These are phyloP conservation scores for Setaria italica DNA, from an alignment of 202 grass and related monocot species.

Conservation along the genomic window DNA sequence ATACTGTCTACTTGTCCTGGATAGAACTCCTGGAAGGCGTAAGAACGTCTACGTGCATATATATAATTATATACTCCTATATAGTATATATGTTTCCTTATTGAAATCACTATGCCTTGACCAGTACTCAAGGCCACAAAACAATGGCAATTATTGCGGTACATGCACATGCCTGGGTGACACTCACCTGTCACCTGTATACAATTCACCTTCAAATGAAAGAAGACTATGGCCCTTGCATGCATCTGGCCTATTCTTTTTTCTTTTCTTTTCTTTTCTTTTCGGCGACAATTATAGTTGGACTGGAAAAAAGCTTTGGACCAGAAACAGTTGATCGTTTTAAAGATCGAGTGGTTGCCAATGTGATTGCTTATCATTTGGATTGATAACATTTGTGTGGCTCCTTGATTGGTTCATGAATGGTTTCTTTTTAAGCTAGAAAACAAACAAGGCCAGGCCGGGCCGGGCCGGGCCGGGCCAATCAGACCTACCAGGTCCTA, in stretches of 20 bases:
- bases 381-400: conserved; percentile 16
- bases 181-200: conserved; percentile 34
- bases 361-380: conserved; percentile 9
- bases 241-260: conserved; percentile 26
- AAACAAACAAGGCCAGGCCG: background rate
- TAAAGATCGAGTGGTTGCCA: background rate
- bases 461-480: background rate
- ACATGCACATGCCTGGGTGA: conserved; percentile 53
- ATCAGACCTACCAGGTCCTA: background rate
- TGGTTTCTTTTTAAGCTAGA: background rate
- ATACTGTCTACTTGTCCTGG: conserved; percentile 10
- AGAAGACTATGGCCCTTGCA: conserved; percentile 39
- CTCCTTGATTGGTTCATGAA: background rate
- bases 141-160: conserved; percentile 50
- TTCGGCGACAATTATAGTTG: background rate
- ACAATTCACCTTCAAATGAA: conserved; percentile 36
- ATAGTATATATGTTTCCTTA: background rate
- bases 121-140: conserved; percentile 5
- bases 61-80: background rate
- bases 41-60: background rate
- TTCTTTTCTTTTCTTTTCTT: background rate
- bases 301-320: conserved; percentile 16
- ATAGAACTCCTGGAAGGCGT: conserved; percentile 7
- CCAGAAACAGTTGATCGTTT: conserved; percentile 19
- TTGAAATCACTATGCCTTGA: conserved; percentile 25